A percentile compares a stretch with the other conserved stretches of the same genome.
phyloP scores from a whole-genome alignment of 169 alveolate genomes.

The Cryptosporidium muris region DNA sequence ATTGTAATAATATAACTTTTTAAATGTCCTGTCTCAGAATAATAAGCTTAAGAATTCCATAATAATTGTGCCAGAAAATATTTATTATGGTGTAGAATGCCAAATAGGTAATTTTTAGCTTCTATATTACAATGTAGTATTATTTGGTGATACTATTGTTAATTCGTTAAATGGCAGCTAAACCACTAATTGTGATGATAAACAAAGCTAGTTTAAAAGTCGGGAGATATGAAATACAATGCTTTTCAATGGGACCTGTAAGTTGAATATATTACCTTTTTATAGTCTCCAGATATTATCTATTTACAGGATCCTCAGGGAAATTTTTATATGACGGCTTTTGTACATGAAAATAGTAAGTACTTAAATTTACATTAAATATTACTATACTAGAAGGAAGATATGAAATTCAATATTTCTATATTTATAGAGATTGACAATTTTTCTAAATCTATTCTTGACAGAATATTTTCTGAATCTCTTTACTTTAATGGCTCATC shows the following conservation, averaged over 20 bases:
- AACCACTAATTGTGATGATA: slow-evolving; percentile 14
- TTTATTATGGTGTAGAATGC: slow-evolving; percentile 31
- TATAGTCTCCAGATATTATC: background rate
- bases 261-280: background rate
- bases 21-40: too few relatives aligned
- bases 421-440: background rate
- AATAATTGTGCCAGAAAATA: slow-evolving; percentile 32
- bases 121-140: background rate
- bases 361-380: background rate
- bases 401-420: background rate
- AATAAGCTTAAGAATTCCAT: background rate
- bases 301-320: slow-evolving; percentile 49
- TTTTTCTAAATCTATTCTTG: background rate
- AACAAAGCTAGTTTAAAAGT: slow-evolving; percentile 2
- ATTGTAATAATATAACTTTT: too few relatives aligned
- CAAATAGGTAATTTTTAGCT: slow-evolving; percentile 5
- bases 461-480: slow-evolving; percentile 11
- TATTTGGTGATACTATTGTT: background rate
- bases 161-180: background rate
- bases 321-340: slow-evolving; percentile 9
- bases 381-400: background rate
- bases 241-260: slow-evolving; percentile 57
- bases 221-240: slow-evolving; percentile 40
- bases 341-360: slow-evolving; percentile 23
- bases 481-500: background rate